Evolutionary conservation across 768 basidiomycete species (phyloP), one percentile per base, ranked within the genome.

Genomic region (Leccinum variicolor): DNA sequence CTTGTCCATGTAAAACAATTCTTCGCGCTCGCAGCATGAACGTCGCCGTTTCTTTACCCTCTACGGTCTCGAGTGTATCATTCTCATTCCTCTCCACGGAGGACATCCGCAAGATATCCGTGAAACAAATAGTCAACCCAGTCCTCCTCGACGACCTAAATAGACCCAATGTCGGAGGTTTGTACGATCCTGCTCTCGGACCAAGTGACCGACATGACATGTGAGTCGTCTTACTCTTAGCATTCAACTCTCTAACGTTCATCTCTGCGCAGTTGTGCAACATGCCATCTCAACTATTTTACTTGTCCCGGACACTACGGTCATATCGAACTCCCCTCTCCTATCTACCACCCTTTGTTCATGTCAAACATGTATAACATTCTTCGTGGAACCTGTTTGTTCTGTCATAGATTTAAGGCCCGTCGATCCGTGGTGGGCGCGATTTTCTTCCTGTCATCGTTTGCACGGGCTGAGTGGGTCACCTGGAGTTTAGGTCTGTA

Each of bases 281-380:
- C 97, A 74, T 99, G 97, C 71, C 88, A 83, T 57, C 83, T 97
- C 66, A 91, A 86, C 49, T 96, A 94, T 68, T 98, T 89, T 76
- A 88, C 89, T 58, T 99, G 97, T 73, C 95, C 97, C 2, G 97
- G 97, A 17, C 97, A 99, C 74, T 99, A 90, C 75, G 97, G 97
- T 21, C 97, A 98, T 73, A 96, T 99, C 59, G 94, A 98, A 60
- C 83, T 99, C 6, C 94, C 96, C 19, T 84, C 90, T 17, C 95
- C 97, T 14, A 92, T 98, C 3, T 98, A 91, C 69, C 96, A 99
- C 68, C 97, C 97, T 0, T 76, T 99, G 39, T 99, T 98, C 75
- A 93, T 98, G 86, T 79, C 81, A 31, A 92, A 95, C 66, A 87
- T 90, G 79, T 95, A 87, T 70, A 89, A 88, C 62, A 76, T 98